phyloP scores from a whole-genome alignment of 2,329 filamentous ascomycete species.

The Fusarium sp. region DNA sequence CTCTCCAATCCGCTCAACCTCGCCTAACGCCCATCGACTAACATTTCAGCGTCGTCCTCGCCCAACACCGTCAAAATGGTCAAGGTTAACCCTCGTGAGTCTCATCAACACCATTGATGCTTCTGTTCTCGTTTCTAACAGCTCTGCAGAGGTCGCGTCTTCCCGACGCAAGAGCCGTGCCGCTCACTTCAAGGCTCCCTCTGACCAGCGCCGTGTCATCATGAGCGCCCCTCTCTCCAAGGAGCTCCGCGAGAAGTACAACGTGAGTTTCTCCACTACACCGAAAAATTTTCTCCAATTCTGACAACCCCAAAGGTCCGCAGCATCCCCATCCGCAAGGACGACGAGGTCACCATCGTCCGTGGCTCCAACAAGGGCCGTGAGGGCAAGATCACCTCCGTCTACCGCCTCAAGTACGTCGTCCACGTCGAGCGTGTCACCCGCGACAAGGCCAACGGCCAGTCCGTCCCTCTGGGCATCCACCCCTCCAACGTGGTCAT shows the following conservation, averaged over 20 bases:
- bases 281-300: neutral
- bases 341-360: slow-evolving; percentile 93
- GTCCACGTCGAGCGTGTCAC: slow-evolving; percentile 97
- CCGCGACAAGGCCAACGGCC: slow-evolving; percentile 97
- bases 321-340: slow-evolving; percentile 97
- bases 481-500: slow-evolving; percentile 97
- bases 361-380: slow-evolving; percentile 96
- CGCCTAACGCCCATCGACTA: slow-evolving; percentile 50
- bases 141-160: slow-evolving; percentile 68
- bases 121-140: slow-evolving; percentile 12
- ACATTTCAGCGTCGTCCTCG: slow-evolving; percentile 40
- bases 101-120: neutral
- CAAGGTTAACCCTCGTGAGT: slow-evolving; percentile 74
- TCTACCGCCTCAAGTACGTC: slow-evolving; percentile 98
- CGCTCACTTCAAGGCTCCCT: slow-evolving; percentile 96
- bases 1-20: slow-evolving; percentile 37
- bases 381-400: slow-evolving; percentile 97
- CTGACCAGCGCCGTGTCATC: slow-evolving; percentile 92
- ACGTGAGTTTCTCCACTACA: slow-evolving; percentile 69
- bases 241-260: slow-evolving; percentile 99
- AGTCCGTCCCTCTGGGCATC: slow-evolving; percentile 93
- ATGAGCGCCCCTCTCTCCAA: slow-evolving; percentile 97
- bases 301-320: slow-evolving; percentile 70
- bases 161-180: slow-evolving; percentile 99
- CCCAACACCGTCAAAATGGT: slow-evolving; percentile 68